A percentile compares a stretch with the other conserved stretches of the same genome.
Conservation (phyloP, 2,329 filamentous ascomycete genomes). For the Bipolaris zeicola region DNA sequence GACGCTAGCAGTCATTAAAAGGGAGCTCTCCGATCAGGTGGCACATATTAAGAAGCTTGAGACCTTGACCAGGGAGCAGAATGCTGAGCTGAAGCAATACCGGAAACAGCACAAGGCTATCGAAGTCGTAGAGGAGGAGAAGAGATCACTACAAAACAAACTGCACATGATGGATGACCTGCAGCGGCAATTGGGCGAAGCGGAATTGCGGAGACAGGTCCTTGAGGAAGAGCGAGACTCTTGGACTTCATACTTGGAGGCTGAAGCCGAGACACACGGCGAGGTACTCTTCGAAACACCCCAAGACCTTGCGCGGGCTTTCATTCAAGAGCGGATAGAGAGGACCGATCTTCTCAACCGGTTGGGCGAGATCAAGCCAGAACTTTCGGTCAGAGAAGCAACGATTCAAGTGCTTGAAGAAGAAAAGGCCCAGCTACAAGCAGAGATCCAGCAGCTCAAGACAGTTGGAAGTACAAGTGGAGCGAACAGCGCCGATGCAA, state of each 20-base stretch:
- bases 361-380: slow-evolving; percentile 77
- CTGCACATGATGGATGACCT: slow-evolving; percentile 75
- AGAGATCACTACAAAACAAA: slow-evolving; percentile 77
- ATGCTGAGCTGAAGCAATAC: slow-evolving; percentile 77
- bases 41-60: slow-evolving; percentile 88
- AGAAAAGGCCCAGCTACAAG: slow-evolving; percentile 67
- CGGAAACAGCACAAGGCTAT: slow-evolving; percentile 84
- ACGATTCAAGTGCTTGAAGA: slow-evolving; percentile 73
- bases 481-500: slow-evolving; percentile 59
- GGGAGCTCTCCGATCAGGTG: slow-evolving; percentile 89
- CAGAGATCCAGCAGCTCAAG: slow-evolving; percentile 74
- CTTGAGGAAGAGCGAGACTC: slow-evolving; percentile 85
- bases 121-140: slow-evolving; percentile 94
- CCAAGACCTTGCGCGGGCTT: slow-evolving; percentile 81
- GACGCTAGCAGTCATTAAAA: slow-evolving; percentile 81
- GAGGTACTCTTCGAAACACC: slow-evolving; percentile 81
- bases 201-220: slow-evolving; percentile 79
- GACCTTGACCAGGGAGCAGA: slow-evolving; percentile 77
- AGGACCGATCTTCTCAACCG: slow-evolving; percentile 80
- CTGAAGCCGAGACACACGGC: slow-evolving; percentile 64
- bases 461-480: slow-evolving; percentile 50
- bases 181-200: slow-evolving; percentile 77
- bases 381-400: slow-evolving; percentile 76
- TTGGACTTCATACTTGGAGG: slow-evolving; percentile 85
- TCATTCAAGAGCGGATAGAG: slow-evolving; percentile 81